These are phyloP conservation scores for Ophiocytium majus DNA, from an alignment of 352 stramenopile species.

Conservation along the genomic window DNA sequence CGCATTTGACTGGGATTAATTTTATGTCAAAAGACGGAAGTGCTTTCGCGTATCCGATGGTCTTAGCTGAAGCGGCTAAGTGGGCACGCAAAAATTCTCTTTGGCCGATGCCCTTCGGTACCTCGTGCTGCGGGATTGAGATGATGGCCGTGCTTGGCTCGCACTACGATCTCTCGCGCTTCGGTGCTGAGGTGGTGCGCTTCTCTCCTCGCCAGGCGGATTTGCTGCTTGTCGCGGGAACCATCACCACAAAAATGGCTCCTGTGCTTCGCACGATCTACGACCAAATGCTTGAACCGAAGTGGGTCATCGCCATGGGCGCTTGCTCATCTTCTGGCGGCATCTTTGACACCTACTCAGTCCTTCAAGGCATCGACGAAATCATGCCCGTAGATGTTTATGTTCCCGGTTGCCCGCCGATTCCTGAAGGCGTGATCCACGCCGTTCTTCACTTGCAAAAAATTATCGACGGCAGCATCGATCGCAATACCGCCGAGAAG, in stretches of 20 bases:
- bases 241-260: constrained; percentile 2
- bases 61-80: background rate
- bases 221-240: constrained; percentile 1
- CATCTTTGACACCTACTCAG: background rate
- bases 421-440: background rate
- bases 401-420: constrained; percentile 5
- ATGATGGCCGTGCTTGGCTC: background rate
- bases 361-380: background rate
- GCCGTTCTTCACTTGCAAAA: background rate
- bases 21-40: too few species aligned
- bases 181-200: background rate
- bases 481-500: too few species aligned
- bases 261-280: background rate
- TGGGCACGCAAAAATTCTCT: background rate
- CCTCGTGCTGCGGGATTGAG: background rate
- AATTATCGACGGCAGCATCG: too few species aligned
- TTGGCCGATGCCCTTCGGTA: background rate
- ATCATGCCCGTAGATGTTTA: constrained; percentile 5
- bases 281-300: constrained; percentile 1
- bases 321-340: background rate
- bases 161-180: background rate
- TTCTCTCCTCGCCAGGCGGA: background rate
- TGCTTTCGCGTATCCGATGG: too few species aligned
- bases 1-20: too few species aligned
- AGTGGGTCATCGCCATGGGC: background rate